Evolutionary conservation across 1,139 yeast species (phyloP), one percentile per base, ranked within the genome.

Genomic region (Candida anutae): DNA sequence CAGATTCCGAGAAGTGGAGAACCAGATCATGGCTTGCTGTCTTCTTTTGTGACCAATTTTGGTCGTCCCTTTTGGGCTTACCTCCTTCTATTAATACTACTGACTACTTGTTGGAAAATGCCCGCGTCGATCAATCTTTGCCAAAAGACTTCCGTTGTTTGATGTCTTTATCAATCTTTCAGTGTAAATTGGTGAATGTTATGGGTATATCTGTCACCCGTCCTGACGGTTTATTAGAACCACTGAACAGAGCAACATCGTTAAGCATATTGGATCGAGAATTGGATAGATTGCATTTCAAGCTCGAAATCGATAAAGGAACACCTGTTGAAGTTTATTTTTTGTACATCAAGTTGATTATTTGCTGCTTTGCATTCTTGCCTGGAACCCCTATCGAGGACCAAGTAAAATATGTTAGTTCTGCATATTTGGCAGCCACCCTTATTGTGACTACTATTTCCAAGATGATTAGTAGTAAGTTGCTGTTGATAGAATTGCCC

Each of bases 1-100:
- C 94, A 0, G 87, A 87, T 53, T 90, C 95, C 4, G 95, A 85
- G 42, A 78, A 78, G 48, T 88, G 96, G 96, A 69, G 97, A 50
- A 85, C 96, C 1, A 65, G 95, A 39, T 76, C 95, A 1, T 88
- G 96, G 96, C 59, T 85, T 20, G 87, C 93, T 0, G 79, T 84
- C 3, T 88, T 83, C 50, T 81, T 87, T 46, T 70, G 84, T 32
- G 95, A 87, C 48, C 94, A 85, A 41, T 82, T 87, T 46, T 84
- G 95, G 94, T 80, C 94, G 10, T 82, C 94, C 11, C 75, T 78
- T 24, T 58, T 87, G 30, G 96, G 96, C 1, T 60, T 88, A 28
- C 96, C 96, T 1, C 90, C 95, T 1, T 77, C 85, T 8, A 72
- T 84, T 38, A 62, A 54, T 33, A 81, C 85, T 20, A 81, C 93